Percentiles rank a stretch among this genome's conserved stretches.
Conservation (phyloP, 192 early-diverging fungal species). For the Podila horticola region DNA sequence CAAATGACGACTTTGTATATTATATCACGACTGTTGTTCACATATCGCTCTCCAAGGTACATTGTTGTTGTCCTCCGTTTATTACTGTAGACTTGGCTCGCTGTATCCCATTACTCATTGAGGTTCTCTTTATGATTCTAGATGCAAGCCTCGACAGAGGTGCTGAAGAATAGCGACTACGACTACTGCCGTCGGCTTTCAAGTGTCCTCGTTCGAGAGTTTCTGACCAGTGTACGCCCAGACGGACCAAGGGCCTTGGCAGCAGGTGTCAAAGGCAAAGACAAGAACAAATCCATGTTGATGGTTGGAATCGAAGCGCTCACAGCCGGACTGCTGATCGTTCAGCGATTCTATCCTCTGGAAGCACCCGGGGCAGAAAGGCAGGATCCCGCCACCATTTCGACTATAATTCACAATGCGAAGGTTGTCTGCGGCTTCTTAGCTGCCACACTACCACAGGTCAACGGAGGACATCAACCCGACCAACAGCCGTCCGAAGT, state of each 20-base stretch:
- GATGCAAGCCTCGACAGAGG: constrained; percentile 21
- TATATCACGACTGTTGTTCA: constrained; percentile 56
- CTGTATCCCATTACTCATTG: too few relatives aligned
- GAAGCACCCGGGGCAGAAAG: neutral
- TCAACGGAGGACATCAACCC: constrained; percentile 28
- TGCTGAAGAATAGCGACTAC: constrained; percentile 33
- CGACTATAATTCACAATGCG: neutral
- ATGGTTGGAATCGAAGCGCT: constrained; percentile 50
- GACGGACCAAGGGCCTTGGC: constrained; percentile 42
- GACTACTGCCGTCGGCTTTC: constrained; percentile 41
- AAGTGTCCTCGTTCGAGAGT: constrained; percentile 36
- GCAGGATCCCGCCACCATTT: too few relatives aligned
- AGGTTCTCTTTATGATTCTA: neutral
- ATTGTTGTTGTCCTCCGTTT: neutral
- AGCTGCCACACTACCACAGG: constrained; percentile 36
- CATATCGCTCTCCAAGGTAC: constrained; percentile 46
- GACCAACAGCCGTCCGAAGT: constrained; percentile 31
- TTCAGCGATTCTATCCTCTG: constrained; percentile 32
- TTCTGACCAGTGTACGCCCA: constrained; percentile 22
- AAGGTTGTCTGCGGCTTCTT: constrained; percentile 34
- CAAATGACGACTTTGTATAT: constrained; percentile 59
- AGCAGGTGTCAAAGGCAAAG: constrained; percentile 44
- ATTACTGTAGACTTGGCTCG: too few relatives aligned
- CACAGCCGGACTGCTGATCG: constrained; percentile 27
- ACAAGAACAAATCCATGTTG: constrained; percentile 45